Base-by-base conservation (phyloP, 2,329 filamentous ascomycete genomes). In the Penicillium sumatraense region DNA sequence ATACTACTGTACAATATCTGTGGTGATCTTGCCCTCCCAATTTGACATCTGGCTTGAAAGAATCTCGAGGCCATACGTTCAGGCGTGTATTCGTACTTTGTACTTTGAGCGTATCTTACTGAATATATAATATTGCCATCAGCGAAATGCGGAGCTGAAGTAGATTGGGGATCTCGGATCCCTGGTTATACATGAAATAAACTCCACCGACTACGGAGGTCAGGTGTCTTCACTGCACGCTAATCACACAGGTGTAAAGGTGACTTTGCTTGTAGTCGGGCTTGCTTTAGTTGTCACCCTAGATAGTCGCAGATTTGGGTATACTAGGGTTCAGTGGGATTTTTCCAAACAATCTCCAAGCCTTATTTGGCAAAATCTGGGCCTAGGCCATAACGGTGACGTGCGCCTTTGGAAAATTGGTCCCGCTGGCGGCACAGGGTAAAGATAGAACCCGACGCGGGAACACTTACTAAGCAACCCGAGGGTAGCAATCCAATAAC, bases 401-500 rank as follows among this genome's bases (percentile, higher is more conserved):
- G 29, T 33, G 29, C 29, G 29, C 29, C 29, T 33, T 33, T 8
- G 4, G 6, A 14, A 33, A 36, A 36, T 21, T 16, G 29, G 45
- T 24, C 29, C 45, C 29, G 18, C 35, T 50, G 35, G 48, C 36
- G 48, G 23, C 24, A n/a, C 48, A 14, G 24, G 18, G 48, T 33
- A 50, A 42, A 40, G 24, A 50, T 50, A 29, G 48, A 50, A 23
- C 26, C 23, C 35, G 48, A 27, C 23, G 31, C 31, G 46, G 48
- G 26, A 42, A 50, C 16, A 14, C 24, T 35, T 50, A 38, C 33
- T 50, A 40, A 50, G 33, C 48, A 41, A 41, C 36, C 48, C 48
- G 48, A 50, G 18, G 35, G 48, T 50, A n/a, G 35, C 46, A 49
- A 42, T 41, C 24, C 48, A 50, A 5, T 50, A 20, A 41, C 16